Percentiles rank a stretch among this genome's conserved stretches.
phyloP scores from a whole-genome alignment of 305 asterid genomes.

The Stenogyne calaminthoides region DNA sequence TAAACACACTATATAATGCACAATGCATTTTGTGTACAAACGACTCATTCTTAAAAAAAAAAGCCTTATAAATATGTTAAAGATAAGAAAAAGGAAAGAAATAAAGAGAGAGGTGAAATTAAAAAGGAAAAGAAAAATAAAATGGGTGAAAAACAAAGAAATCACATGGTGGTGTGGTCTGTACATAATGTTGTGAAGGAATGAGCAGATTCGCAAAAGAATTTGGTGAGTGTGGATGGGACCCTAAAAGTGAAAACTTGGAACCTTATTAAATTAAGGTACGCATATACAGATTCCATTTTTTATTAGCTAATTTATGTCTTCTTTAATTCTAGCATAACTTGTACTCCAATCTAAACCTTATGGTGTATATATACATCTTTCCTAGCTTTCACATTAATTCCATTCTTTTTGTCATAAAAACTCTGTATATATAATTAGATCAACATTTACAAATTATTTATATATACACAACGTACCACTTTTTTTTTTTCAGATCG shows the following conservation, averaged over 20 bases:
- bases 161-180: background rate
- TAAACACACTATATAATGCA: too few species aligned
- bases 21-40: too few species aligned
- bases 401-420: background rate
- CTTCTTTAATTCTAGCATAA: constrained; percentile 1
- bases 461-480: too few species aligned
- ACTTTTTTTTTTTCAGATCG: too few species aligned
- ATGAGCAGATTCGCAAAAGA: background rate
- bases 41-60: too few species aligned
- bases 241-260: constrained; percentile 14
- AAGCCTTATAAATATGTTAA: too few species aligned
- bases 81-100: too few species aligned
- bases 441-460: too few species aligned
- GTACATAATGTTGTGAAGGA: background rate
- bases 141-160: background rate
- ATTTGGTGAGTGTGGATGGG: constrained; percentile 10
- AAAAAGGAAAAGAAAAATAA: background rate
- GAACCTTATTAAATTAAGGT: constrained; percentile 6
- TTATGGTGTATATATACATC: background rate
- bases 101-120: background rate
- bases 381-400: background rate
- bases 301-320: background rate
- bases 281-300: background rate
- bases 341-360: constrained; percentile 24
- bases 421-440: background rate